Evolutionary conservation across 306 rosid genomes (phyloP), one percentile per base, ranked within the genome.

Genomic region (Trichosanthes cucumerina): DNA sequence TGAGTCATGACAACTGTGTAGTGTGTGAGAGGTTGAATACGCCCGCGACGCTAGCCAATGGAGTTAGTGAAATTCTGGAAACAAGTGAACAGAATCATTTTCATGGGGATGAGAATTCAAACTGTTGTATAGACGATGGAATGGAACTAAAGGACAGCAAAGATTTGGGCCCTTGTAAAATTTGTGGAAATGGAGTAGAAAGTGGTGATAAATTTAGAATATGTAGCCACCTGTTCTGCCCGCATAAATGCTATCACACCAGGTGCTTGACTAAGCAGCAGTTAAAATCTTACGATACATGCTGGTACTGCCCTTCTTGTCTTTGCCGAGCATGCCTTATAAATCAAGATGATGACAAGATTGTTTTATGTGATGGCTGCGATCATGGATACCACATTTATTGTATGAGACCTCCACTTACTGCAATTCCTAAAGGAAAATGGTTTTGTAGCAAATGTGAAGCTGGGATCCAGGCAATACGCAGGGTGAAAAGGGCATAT

Each of bases 231-330:
- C 7, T 79, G 5, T 85, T 21, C 75, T 96, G 99, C 86, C 80
- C 85, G 18, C 82, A 78, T 47, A 86, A 84, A 52, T 82, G 73
- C 83, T 92, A 92, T 86, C 99, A 96, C 63, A 72, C 43, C 46
- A 88, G 96, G 89, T 96, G 99, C 83, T 81, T 96, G 87, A 81
- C 98, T 34, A 79, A 80, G 39, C 88, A 89, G 82, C 93, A 90
- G 88, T 76, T 86, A 26, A 83, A 78, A 65, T 81, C 81, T 6
- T 86, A 88, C 69, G 89, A 89, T 80, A 60, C 71, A 49, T 33
- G 82, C 54, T 92, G 99, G 99, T 92, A 88, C 82, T 92, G 99
- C 87, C 96, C 96, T 81, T 96, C 96, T 75, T 96, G 99, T 79
- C 81, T 96, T 73, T 96, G 99, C 83, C 88, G 88, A 84, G 80